These are phyloP conservation scores for Escallonia herrerae DNA, from an alignment of 129 eudicot species.

Conservation along the genomic window DNA sequence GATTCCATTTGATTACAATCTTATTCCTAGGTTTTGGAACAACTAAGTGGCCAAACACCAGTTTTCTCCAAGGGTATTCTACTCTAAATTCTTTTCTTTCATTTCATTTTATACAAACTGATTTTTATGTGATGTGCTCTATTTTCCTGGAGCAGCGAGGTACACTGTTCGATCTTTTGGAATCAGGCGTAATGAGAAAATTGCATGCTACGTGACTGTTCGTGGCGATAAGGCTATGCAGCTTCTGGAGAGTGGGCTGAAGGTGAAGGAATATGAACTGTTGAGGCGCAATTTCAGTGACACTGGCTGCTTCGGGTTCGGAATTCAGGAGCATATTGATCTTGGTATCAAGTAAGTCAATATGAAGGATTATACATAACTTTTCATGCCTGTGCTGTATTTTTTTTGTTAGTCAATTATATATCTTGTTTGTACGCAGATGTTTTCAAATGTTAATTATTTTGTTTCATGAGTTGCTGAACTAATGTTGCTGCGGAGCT, in stretches of 20 bases:
- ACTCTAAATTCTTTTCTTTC: background rate
- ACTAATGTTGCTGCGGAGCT: no score
- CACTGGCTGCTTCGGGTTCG: slow-evolving; percentile 38
- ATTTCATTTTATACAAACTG: background rate
- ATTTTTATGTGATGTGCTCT: background rate
- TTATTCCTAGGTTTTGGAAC: slow-evolving; percentile 32
- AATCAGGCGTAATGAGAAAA: slow-evolving; percentile 35
- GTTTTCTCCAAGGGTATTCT: slow-evolving; percentile 39
- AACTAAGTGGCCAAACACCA: slow-evolving; percentile 39
- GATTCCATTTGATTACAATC: background rate
- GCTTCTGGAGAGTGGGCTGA: slow-evolving; percentile 35
- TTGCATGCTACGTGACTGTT: slow-evolving; percentile 33
- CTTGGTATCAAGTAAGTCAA: slow-evolving; percentile 37
- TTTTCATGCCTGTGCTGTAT: no score
- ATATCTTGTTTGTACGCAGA: no score
- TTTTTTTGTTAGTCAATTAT: no score
- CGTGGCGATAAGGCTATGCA: slow-evolving; percentile 41
- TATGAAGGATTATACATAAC: background rate
- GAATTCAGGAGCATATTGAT: slow-evolving; percentile 40
- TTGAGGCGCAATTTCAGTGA: slow-evolving; percentile 38
- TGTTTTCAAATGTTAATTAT: no score
- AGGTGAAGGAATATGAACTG: slow-evolving; percentile 37
- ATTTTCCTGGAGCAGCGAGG: slow-evolving; percentile 21
- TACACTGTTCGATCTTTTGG: slow-evolving; percentile 35
- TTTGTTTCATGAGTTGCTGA: no score